phyloP scores from a whole-genome alignment of 2,329 filamentous ascomycete species.

The Penicillium sp. region DNA sequence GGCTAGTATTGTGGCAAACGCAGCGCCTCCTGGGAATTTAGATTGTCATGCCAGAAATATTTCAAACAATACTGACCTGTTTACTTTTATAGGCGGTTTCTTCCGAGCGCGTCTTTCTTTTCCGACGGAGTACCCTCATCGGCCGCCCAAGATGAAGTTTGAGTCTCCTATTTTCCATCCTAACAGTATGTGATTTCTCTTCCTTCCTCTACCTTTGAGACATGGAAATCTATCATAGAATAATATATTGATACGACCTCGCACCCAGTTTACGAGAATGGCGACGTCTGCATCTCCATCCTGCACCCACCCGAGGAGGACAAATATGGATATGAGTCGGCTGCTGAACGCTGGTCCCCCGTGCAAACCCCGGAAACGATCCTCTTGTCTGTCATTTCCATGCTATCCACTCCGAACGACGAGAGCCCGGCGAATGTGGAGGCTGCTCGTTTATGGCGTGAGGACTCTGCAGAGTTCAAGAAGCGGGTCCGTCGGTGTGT shows the following conservation, averaged over 20 bases:
- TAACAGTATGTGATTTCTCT: slow-evolving; percentile 60
- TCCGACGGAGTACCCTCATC: slow-evolving; percentile 78
- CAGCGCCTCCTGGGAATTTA: background rate
- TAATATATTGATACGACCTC: background rate
- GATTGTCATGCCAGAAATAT: background rate
- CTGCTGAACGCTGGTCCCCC: slow-evolving; percentile 87
- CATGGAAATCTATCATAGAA: background rate
- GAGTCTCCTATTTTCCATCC: slow-evolving; percentile 86
- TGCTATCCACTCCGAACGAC: slow-evolving; percentile 89
- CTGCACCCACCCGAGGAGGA: slow-evolving; percentile 94
- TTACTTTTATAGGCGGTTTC: slow-evolving; percentile 68
- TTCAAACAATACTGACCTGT: background rate
- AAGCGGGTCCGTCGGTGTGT: slow-evolving; percentile 75
- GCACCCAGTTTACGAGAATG: slow-evolving; percentile 69
- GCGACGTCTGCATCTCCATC: slow-evolving; percentile 94
- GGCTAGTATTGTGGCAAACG: background rate
- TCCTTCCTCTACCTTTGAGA: background rate
- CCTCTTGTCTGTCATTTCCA: slow-evolving; percentile 83
- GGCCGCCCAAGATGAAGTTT: slow-evolving; percentile 87
- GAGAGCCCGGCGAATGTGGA: slow-evolving; percentile 95
- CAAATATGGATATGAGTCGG: slow-evolving; percentile 87
- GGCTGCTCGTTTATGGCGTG: slow-evolving; percentile 82
- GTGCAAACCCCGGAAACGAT: slow-evolving; percentile 96
- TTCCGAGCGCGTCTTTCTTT: slow-evolving; percentile 85
- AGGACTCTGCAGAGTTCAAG: slow-evolving; percentile 76